phyloP scores from a whole-genome alignment of 164 flowering plant species.

The Chimonanthus praecox region DNA sequence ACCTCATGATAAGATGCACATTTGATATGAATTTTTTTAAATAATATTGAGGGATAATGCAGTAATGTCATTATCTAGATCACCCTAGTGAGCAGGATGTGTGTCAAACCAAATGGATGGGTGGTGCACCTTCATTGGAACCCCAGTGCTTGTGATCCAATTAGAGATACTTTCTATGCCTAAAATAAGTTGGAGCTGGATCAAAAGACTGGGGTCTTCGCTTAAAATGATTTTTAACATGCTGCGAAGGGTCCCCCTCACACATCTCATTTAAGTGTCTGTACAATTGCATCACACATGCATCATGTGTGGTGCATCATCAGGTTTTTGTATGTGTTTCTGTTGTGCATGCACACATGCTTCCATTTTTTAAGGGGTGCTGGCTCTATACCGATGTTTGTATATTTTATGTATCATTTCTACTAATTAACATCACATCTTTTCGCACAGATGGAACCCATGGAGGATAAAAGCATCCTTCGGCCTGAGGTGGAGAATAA shows the following conservation, averaged over 20 bases:
- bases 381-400: not conserved
- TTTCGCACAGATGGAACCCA: conserved; percentile 33
- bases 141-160: no score
- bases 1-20: not conserved
- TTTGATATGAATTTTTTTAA: no score
- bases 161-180: no score
- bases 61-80: not conserved
- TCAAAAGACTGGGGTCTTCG: no score
- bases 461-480: conserved; percentile 33
- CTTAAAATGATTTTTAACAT: not conserved
- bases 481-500: conserved; percentile 42
- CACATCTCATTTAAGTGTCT: not conserved
- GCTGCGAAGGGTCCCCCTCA: not conserved
- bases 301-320: not conserved
- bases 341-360: not conserved
- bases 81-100: not conserved
- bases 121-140: no score
- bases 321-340: not conserved
- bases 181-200: no score
- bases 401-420: no score
- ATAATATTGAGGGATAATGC: no score
- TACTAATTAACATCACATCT: not conserved
- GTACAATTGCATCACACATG: not conserved
- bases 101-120: no score
- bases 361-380: not conserved